Base-by-base conservation (phyloP, 2,329 filamentous ascomycete species). In the Cladosporium sp. region DNA sequence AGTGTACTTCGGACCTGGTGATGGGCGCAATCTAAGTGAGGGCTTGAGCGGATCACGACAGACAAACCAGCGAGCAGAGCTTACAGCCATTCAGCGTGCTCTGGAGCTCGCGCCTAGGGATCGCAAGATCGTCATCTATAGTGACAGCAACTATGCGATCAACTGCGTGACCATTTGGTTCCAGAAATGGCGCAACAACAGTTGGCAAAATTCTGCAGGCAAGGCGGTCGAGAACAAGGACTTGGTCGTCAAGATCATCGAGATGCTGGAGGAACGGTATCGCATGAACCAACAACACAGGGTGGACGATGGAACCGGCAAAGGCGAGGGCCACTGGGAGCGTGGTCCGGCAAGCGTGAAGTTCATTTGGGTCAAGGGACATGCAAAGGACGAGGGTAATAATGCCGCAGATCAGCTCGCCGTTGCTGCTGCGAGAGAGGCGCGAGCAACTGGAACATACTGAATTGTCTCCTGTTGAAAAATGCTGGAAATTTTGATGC, bases 61-160 rank as follows among this genome's bases (percentile, higher is more conserved):
- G 70, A 97, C 93, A 1, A 99, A 99, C 66, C 89, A 97, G 68
- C 87, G 93, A 3, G 93, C 92, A n/a, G 93, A 99, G 72, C 76
- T 99, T 52, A 91, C 88, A 19, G 93, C 90, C 7, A 86, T 97
- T 56, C 75, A 88, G 24, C 86, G 91, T 51, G 91, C 91, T 1
- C 76, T 97, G 18, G 83, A 96, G 62, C 80, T 85, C 40, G 83
- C 85, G 2, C 84, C 88, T 1, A 70, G 80, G 13, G 76, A 84
- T 52, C 79, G 86, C 51, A 76, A 83, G 53, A 79, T 95, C 11
- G 79, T 84, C 51, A 95, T 99, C 58, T 80, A 85, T 65, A 90
- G 85, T n/a, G 93, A 99, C 70, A 93, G 88, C 68, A 84, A 84
- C 62, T 97, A 97, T 71, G 80, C 88, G 1, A 96, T 96, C 68